Evolutionary conservation across 257 asterid genomes (phyloP).

Genomic region (Jacaranda mimosifolia): DNA sequence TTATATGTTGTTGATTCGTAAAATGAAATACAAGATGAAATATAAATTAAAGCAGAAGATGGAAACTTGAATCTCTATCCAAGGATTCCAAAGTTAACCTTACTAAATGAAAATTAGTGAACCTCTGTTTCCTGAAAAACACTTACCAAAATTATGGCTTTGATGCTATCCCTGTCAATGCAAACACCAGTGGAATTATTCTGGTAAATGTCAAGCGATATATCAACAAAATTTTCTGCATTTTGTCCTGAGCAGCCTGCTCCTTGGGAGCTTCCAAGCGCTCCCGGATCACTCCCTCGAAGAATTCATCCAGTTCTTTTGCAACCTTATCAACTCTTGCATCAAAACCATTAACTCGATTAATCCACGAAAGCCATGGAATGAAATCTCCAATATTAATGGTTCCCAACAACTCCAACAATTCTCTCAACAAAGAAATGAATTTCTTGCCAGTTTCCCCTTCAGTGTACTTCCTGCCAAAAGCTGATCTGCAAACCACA

Average conservation of each 20-base stretch:
- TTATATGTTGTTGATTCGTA: too few relatives aligned
- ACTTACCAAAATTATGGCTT: slow-evolving; percentile 47
- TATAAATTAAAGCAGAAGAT: too few relatives aligned
- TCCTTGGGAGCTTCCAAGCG: background rate
- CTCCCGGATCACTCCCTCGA: slow-evolving; percentile 45
- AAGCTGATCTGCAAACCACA: slow-evolving; percentile 45
- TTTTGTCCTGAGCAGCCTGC: background rate
- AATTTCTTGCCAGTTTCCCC: slow-evolving; percentile 36
- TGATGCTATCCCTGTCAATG: slow-evolving; percentile 44
- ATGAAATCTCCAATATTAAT: slow-evolving; percentile 30
- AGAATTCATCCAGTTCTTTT: slow-evolving; percentile 36
- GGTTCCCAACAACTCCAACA: slow-evolving; percentile 42
- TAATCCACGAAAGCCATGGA: slow-evolving; percentile 48
- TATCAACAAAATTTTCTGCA: slow-evolving; percentile 46
- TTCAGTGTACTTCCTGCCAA: slow-evolving; percentile 44
- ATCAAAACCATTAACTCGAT: slow-evolving; percentile 47
- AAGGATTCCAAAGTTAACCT: too few relatives aligned
- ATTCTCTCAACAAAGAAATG: slow-evolving; percentile 19
- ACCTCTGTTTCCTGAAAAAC: background rate
- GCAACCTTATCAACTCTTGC: slow-evolving; percentile 33
- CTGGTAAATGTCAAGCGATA: slow-evolving; percentile 45
- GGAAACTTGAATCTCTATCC: too few relatives aligned
- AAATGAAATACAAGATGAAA: too few relatives aligned
- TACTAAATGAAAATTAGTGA: too few relatives aligned
- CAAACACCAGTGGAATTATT: slow-evolving; percentile 30